phyloP scores from a whole-genome alignment of 192 early-diverging fungal genomes.

The Mortierella alpina region DNA sequence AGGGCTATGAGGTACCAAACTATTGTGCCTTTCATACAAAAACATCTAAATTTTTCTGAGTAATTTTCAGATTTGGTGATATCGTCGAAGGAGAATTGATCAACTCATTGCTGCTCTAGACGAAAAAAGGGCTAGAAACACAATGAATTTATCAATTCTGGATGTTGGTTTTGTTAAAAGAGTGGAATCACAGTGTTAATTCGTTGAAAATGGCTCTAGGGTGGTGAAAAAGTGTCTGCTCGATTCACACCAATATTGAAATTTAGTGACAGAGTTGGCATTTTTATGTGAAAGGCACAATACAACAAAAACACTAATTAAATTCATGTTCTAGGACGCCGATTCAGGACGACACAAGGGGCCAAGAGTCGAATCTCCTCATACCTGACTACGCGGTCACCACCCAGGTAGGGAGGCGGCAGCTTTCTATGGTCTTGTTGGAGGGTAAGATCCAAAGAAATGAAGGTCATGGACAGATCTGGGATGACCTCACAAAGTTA shows the following conservation, averaged over 20 bases:
- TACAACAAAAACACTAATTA: neutral
- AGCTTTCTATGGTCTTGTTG: constrained; percentile 4
- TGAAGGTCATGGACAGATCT: neutral
- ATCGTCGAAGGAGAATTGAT: too few relatives aligned
- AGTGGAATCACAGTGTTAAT: too few relatives aligned
- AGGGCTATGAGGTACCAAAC: too few relatives aligned
- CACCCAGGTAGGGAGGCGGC: constrained; percentile 9
- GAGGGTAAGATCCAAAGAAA: constrained; percentile 22
- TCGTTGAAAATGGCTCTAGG: too few relatives aligned
- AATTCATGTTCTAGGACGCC: constrained; percentile 8
- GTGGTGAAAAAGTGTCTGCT: neutral
- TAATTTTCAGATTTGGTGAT: too few relatives aligned
- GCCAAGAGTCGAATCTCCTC: neutral
- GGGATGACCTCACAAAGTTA: constrained; percentile 23
- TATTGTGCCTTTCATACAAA: too few relatives aligned
- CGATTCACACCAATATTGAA: neutral
- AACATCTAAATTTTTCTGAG: too few relatives aligned
- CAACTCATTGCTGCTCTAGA: too few relatives aligned
- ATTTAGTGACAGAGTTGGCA: too few relatives aligned
- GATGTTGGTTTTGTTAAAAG: too few relatives aligned
- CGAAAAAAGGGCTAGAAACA: too few relatives aligned
- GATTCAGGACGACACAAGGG: neutral
- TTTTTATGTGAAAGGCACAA: neutral
- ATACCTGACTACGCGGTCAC: constrained; percentile 16
- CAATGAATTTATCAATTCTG: too few relatives aligned